These are phyloP conservation scores for Prillingera fragicola DNA, from an alignment of 1,284 basidiomycete species.

Conservation along the genomic window DNA sequence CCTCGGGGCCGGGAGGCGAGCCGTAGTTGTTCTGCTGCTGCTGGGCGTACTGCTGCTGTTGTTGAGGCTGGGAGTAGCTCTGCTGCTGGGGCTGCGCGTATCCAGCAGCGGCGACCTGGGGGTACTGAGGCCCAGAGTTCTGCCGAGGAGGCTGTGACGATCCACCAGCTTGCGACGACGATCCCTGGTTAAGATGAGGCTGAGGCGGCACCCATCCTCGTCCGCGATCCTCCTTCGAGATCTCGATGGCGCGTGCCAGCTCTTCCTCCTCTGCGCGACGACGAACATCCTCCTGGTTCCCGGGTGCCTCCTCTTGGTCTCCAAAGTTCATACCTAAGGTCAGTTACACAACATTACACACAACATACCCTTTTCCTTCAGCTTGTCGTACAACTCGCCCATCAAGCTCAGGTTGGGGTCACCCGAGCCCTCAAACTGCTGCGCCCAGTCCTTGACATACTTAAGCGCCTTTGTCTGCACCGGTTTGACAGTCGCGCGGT, in stretches of 20 bases:
- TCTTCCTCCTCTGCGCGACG: constrained; percentile 80
- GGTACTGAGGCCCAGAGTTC: constrained; percentile 18
- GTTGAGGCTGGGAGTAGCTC: constrained; percentile 3
- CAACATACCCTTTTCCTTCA: constrained; percentile 72
- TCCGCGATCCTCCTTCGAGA: constrained; percentile 81
- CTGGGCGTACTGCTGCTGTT: constrained; percentile 8
- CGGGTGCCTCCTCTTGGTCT: constrained; percentile 54
- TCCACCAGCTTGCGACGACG: constrained; percentile 12
- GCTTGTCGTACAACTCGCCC: constrained; percentile 76
- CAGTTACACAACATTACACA: neutral
- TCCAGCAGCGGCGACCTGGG: constrained; percentile 39
- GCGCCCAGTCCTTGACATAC: constrained; percentile 77
- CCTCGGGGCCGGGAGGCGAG: constrained; percentile 32
- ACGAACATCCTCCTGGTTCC: constrained; percentile 61
- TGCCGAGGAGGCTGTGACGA: constrained; percentile 11
- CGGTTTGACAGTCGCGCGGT: constrained; percentile 84
- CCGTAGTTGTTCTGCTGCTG: constrained; percentile 24
- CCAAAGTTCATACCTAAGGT: constrained; percentile 53
- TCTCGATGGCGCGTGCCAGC: constrained; percentile 78
- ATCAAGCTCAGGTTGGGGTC: constrained; percentile 81
- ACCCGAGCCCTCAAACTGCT: constrained; percentile 62
- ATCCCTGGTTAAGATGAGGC: too few relatives aligned
- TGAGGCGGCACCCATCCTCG: constrained; percentile 44
- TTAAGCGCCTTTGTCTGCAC: constrained; percentile 70
- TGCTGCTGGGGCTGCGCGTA: constrained; percentile 30